phyloP scores from a whole-genome alignment of 306 rosid species.

The Comarum palustre region DNA sequence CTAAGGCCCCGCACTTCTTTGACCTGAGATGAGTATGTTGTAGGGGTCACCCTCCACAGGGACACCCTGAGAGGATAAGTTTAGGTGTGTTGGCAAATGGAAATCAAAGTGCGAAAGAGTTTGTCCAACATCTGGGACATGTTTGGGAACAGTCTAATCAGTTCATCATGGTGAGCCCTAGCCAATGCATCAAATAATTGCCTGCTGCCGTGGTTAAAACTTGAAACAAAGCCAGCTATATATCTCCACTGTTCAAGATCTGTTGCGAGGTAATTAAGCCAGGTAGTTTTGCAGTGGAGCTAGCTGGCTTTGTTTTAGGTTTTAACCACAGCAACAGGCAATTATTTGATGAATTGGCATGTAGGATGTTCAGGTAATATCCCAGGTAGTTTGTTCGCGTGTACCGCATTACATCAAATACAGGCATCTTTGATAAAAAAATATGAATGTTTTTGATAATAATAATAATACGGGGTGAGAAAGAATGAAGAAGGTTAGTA shows the following conservation, averaged over 20 bases:
- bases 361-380: background rate
- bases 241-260: background rate
- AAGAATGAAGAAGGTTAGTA: background rate
- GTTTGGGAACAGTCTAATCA: constrained; percentile 30
- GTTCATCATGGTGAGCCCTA: constrained; percentile 7
- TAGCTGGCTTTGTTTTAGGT: too few species aligned
- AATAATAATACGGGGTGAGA: background rate
- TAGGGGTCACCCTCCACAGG: background rate
- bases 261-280: background rate
- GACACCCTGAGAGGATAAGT: constrained; percentile 25
- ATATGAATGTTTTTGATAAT: too few species aligned
- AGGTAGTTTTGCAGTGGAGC: too few species aligned
- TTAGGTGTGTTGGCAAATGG: constrained; percentile 11
- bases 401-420: background rate
- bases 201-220: constrained; percentile 1
- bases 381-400: background rate
- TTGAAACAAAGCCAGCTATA: background rate
- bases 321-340: too few species aligned
- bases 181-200: constrained; percentile 18
- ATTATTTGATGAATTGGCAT: too few species aligned
- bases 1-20: constrained; percentile 39
- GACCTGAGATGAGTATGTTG: constrained; percentile 15
- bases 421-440: background rate
- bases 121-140: constrained; percentile 14
- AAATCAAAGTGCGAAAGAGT: background rate